These are phyloP conservation scores for Russula earlei DNA, from an alignment of 768 basidiomycete species.

Conservation along the genomic window DNA sequence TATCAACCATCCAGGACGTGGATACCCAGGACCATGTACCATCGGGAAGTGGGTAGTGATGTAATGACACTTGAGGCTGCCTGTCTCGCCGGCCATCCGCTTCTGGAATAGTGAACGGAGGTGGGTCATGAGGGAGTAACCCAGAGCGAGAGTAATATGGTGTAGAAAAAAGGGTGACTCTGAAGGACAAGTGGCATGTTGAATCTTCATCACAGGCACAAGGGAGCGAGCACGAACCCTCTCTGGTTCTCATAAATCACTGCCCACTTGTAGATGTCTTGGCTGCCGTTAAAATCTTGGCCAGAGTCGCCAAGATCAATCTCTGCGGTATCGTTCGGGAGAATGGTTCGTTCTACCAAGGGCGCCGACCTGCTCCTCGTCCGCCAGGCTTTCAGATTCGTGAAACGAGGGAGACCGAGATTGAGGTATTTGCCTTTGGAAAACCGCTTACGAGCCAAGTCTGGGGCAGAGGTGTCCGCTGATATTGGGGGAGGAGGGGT, in stretches of 20 bases:
- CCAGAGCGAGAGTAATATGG: constrained; percentile 63
- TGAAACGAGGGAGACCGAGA: not conserved
- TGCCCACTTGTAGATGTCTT: constrained; percentile 66
- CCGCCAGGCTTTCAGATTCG: not conserved
- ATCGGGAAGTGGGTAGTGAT: constrained; percentile 65
- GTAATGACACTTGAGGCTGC: constrained; percentile 49
- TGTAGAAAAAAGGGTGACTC: constrained; percentile 60
- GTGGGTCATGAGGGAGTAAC: constrained; percentile 63
- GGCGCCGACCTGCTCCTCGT: not conserved
- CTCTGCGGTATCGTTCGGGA: not conserved
- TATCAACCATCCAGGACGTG: constrained; percentile 78
- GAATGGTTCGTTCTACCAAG: not conserved
- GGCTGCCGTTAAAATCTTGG: constrained; percentile 20
- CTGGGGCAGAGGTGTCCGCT: not conserved
- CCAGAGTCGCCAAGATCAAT: constrained; percentile 3
- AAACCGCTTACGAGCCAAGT: constrained; percentile 1
- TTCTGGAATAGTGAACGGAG: constrained; percentile 59
- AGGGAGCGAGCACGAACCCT: constrained; percentile 36
- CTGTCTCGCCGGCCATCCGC: constrained; percentile 23
- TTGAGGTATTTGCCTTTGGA: not conserved
- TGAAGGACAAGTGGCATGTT: constrained; percentile 17
- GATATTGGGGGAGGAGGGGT: constrained; percentile 4
- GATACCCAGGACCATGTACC: constrained; percentile 79
- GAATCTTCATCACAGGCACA: not conserved
- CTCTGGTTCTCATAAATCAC: constrained; percentile 76